Conservation (phyloP, 768 basidiomycete species). For the Mycena kentingensis region DNA sequence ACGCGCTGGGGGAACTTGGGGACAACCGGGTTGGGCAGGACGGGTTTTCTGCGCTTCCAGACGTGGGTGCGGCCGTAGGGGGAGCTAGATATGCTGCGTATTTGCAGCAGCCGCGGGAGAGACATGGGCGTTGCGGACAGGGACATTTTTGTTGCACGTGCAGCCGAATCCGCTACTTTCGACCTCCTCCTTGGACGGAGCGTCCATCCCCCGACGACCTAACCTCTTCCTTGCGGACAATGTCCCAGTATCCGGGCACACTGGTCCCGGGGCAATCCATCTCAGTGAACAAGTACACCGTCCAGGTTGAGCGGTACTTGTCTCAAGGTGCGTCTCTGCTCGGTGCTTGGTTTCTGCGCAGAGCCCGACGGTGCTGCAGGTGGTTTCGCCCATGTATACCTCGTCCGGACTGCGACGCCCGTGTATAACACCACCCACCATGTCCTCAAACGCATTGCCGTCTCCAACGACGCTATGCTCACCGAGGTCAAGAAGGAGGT, state of each 20-base stretch:
- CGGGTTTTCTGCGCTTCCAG: conserved; percentile 66
- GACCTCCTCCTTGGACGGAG: not conserved
- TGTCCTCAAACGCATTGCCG: conserved; percentile 96
- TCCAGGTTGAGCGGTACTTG: conserved; percentile 92
- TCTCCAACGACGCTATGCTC: conserved; percentile 85
- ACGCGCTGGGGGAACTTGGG: conserved; percentile 87
- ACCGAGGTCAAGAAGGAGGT: conserved; percentile 97
- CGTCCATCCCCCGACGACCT: conserved; percentile 1
- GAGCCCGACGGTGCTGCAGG: conserved; percentile 53
- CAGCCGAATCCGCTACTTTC: conserved; percentile 3
- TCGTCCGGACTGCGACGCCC: conserved; percentile 83
- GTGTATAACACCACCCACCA: conserved; percentile 92
- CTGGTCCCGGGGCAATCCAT: conserved; percentile 84
- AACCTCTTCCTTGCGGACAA: conserved; percentile 1
- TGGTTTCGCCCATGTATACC: conserved; percentile 97
- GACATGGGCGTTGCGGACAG: not conserved
- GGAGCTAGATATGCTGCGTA: conserved; percentile 60
- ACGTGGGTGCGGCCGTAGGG: conserved; percentile 87
- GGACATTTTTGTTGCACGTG: not conserved
- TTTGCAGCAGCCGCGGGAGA: not conserved
- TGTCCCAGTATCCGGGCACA: conserved; percentile 63
- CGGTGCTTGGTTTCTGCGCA: conserved; percentile 8
- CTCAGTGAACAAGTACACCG: conserved; percentile 83
- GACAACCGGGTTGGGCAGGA: conserved; percentile 80
- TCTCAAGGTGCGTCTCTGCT: conserved; percentile 72